phyloP scores from a whole-genome alignment of 208 protist genomes.

The Entamoeba dispar region DNA sequence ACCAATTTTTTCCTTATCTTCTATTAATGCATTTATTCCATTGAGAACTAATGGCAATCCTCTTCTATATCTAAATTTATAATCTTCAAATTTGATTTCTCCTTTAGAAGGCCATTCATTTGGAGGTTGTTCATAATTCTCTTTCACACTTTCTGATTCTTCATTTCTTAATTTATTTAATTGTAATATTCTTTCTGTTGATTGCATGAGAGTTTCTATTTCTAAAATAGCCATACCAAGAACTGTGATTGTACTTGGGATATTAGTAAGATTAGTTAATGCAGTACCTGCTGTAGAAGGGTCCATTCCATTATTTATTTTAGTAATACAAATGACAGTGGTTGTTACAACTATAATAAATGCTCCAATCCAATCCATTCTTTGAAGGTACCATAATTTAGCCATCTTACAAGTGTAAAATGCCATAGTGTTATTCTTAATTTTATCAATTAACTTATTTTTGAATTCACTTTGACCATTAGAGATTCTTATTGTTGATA shows the following conservation, averaged over 20 bases:
- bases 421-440: background rate
- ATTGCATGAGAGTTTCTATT: background rate
- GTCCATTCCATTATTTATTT: background rate
- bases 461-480: slow-evolving; percentile 9
- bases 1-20: slow-evolving; percentile 29
- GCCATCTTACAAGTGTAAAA: background rate
- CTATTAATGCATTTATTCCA: slow-evolving; percentile 12
- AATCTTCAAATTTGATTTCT: slow-evolving; percentile 18
- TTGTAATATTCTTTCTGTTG: background rate
- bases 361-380: slow-evolving; percentile 3
- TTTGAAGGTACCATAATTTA: slow-evolving; percentile 13
- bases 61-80: slow-evolving; percentile 26
- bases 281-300: background rate
- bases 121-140: background rate
- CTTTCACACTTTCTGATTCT: background rate
- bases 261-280: background rate
- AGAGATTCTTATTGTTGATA: slow-evolving; percentile 53
- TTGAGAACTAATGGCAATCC: slow-evolving; percentile 15
- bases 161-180: background rate
- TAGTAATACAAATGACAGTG: background rate
- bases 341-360: background rate
- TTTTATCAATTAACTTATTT: background rate
- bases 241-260: slow-evolving; percentile 12
- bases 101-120: slow-evolving; percentile 12
- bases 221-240: background rate